Conservation (phyloP, 805 yeast species). For the Barnettozyma californica region DNA sequence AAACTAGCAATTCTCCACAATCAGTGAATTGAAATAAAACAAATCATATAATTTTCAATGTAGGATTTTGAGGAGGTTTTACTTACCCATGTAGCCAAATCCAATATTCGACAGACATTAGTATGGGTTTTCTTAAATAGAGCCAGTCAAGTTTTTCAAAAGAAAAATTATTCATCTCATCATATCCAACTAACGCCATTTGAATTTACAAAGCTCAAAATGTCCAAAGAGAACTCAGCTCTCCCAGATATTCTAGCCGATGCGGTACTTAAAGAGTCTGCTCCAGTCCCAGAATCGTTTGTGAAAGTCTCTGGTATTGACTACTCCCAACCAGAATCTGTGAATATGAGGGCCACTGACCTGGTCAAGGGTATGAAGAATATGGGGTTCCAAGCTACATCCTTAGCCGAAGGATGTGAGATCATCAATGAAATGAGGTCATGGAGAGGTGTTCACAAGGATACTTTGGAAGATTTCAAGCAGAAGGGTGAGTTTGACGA, state of each 20-base stretch:
- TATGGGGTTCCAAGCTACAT: conserved; percentile 97
- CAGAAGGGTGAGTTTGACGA: conserved; percentile 75
- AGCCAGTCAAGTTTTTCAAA: background rate
- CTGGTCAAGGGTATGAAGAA: conserved; percentile 77
- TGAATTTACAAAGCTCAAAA: conserved; percentile 4
- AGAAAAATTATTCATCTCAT: conserved; percentile 1
- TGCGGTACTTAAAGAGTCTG: conserved; percentile 68
- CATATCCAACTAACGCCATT: background rate
- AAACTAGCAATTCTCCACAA: background rate
- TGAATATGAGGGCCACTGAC: conserved; percentile 74
- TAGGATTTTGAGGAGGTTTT: background rate
- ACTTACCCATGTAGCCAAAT: background rate
- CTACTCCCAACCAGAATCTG: conserved; percentile 72
- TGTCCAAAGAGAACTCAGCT: conserved; percentile 35
- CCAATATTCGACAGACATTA: background rate
- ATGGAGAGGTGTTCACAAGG: conserved; percentile 84
- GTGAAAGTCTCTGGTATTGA: conserved; percentile 84
- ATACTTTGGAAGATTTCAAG: conserved; percentile 62
- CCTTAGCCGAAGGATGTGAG: conserved; percentile 83
- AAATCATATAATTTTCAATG: background rate
- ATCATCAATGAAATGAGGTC: conserved; percentile 87
- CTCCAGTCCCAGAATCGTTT: conserved; percentile 83
- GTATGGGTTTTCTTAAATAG: background rate
- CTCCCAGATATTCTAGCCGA: conserved; percentile 77
- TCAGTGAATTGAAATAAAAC: background rate